Conservation (phyloP, 192 early-diverging fungal species). For the Backusella liffmaniae region DNA sequence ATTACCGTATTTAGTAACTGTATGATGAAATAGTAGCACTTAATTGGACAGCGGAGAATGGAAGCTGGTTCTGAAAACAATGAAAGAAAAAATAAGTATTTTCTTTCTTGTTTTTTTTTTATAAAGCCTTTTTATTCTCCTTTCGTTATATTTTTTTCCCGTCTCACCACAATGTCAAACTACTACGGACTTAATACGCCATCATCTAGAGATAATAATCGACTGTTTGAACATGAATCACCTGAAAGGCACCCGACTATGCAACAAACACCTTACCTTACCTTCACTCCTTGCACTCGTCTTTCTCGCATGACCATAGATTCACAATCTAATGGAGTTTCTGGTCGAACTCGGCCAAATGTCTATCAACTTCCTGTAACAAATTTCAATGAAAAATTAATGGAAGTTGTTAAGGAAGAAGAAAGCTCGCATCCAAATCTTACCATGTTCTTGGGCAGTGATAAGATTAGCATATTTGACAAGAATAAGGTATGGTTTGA, state of each 20-base stretch:
- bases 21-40: background rate
- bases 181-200: background rate
- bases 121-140: conserved; percentile 4
- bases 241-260: background rate
- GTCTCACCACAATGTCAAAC: conserved; percentile 9
- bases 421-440: background rate
- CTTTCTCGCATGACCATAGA: conserved; percentile 14
- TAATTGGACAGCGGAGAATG: background rate
- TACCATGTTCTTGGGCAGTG: background rate
- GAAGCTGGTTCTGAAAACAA: conserved; percentile 4
- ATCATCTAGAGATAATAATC: background rate
- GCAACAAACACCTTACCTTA: background rate
- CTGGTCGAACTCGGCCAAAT: background rate
- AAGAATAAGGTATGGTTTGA: background rate
- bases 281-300: conserved; percentile 12
- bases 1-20: background rate
- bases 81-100: background rate
- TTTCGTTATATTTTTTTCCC: background rate
- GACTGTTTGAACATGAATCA: background rate
- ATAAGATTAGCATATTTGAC: conserved; percentile 13
- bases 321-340: background rate
- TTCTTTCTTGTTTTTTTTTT: background rate
- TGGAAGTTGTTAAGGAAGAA: conserved; percentile 3
- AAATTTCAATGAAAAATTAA: conserved; percentile 8
- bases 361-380: background rate